Evolutionary conservation across 495 filamentous ascomycete species (phyloP).

Genomic region (Podospora pseudoanserina): DNA sequence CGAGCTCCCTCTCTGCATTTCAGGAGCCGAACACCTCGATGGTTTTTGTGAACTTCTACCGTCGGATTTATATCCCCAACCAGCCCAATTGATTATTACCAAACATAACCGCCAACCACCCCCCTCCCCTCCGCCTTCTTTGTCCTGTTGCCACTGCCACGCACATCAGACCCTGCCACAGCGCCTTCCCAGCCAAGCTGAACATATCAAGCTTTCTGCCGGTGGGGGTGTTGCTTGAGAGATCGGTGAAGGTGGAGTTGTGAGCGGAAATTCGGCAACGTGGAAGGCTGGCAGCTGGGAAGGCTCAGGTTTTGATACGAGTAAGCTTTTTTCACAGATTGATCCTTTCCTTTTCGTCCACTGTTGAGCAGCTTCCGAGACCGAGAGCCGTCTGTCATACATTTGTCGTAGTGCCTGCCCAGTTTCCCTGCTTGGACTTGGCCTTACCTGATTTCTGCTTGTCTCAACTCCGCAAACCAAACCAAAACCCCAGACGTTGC

Average conservation of each 20-base stretch:
- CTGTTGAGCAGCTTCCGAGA: conserved; percentile 8
- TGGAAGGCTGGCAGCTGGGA: conserved; percentile 2
- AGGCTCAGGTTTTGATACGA: neutral
- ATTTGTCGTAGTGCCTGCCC: neutral
- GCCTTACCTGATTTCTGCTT: conserved; percentile 1
- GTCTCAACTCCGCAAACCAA: conserved; percentile 2
- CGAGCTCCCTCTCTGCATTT: neutral
- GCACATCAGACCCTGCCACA: neutral
- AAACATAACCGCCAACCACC: neutral
- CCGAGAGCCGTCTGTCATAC: neutral
- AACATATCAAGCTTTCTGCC: conserved; percentile 1
- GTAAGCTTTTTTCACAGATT: conserved; percentile 3
- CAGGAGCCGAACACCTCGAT: conserved; percentile 12
- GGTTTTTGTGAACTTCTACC: neutral
- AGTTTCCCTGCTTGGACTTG: neutral
- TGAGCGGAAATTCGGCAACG: conserved; percentile 5
- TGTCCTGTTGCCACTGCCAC: neutral
- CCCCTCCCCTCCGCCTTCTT: neutral
- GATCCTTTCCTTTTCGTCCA: neutral
- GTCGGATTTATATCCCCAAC: neutral
- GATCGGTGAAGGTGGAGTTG: conserved; percentile 8
- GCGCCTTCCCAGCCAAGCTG: neutral
- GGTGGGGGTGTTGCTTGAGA: conserved; percentile 4
- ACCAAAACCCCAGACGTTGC: neutral
- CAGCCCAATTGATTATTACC: neutral